Evolutionary conservation across 83 land plant genomes (phyloP), one percentile per base, ranked within the genome.

Genomic region (Diphasiastrum complanatum): DNA sequence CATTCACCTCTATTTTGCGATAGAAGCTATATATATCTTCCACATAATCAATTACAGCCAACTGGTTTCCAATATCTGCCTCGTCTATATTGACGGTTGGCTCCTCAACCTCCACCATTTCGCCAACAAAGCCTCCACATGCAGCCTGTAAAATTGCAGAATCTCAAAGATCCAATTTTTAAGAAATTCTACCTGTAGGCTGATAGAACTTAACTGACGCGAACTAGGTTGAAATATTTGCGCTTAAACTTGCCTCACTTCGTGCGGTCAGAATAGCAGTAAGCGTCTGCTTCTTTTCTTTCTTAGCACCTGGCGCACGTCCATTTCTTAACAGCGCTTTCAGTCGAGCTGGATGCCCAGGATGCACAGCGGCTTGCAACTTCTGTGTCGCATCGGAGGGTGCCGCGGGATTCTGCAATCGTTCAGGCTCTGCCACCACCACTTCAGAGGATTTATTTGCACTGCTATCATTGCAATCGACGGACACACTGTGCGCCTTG

Each of bases 251-350:
- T 14, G 52, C 67, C 61, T 65, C 62, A 35, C 68, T 65, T 52
- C 30, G 32, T 10, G 68, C 68, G 12, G 68, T 37, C 6, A 65
- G 61, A 35, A 28, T n/a, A 16, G 32, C 60, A 28, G 61, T 49
- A 6, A 52, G 10, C 2, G 60, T 33, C 37, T 53, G 59, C 30
- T 10, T 20, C 25, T 31, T 23, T 2, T 28, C 26, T 58, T 58
- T 58, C 48, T 30, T 23, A 36, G 47, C n/a, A n/a, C n/a, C n/a
- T n/a, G n/a, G n/a, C n/a, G n/a, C n/a, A n/a, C n/a, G n/a, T n/a
- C n/a, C n/a, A n/a, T n/a, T n/a, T n/a, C n/a, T n/a, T n/a, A n/a
- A n/a, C n/a, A n/a, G n/a, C n/a, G n/a, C n/a, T n/a, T n/a, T n/a
- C n/a, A n/a, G n/a, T n/a, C n/a, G n/a, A n/a, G n/a, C n/a, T n/a